phyloP scores from a whole-genome alignment of 768 basidiomycete species.

The Amanita polypyramis region DNA sequence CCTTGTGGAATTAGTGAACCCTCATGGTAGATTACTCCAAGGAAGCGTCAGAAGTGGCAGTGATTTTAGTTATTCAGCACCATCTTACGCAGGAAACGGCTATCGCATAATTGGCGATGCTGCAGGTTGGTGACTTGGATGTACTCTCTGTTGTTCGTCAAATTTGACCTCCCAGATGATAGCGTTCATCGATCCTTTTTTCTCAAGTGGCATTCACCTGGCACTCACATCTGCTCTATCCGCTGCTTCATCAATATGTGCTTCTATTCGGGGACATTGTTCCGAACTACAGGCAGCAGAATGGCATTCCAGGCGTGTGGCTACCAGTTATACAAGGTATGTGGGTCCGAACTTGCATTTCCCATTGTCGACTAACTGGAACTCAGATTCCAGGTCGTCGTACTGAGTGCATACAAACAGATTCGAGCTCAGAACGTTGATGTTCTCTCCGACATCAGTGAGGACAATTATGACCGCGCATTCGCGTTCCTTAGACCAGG shows the following conservation, averaged over 20 bases:
- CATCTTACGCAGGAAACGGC: slow-evolving; percentile 39
- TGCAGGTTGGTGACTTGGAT: slow-evolving; percentile 33
- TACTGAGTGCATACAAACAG: slow-evolving; percentile 66
- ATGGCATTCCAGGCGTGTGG: slow-evolving; percentile 48
- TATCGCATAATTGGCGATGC: slow-evolving; percentile 62
- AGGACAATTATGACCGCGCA: slow-evolving; percentile 62
- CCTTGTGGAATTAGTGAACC: slow-evolving; percentile 29
- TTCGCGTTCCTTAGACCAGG: slow-evolving; percentile 54
- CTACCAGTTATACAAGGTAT: slow-evolving; percentile 49
- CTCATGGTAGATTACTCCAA: slow-evolving; percentile 24
- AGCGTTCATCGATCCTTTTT: slow-evolving; percentile 62
- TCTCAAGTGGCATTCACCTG: slow-evolving; percentile 55
- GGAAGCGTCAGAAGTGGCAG: slow-evolving; percentile 41
- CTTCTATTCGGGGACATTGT: slow-evolving; percentile 40
- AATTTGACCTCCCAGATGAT: neutral
- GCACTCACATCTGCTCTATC: slow-evolving; percentile 54
- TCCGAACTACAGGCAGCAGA: slow-evolving; percentile 33
- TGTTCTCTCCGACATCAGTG: slow-evolving; percentile 52
- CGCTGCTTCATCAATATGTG: slow-evolving; percentile 46
- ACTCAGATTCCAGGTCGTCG: slow-evolving; percentile 53
- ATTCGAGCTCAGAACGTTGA: slow-evolving; percentile 48
- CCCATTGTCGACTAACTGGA: slow-evolving; percentile 5
- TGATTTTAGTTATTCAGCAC: slow-evolving; percentile 58
- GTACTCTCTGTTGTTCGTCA: neutral
- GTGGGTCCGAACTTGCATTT: neutral